Conservation (phyloP, 805 yeast genomes). For the Candida multigemmis region DNA sequence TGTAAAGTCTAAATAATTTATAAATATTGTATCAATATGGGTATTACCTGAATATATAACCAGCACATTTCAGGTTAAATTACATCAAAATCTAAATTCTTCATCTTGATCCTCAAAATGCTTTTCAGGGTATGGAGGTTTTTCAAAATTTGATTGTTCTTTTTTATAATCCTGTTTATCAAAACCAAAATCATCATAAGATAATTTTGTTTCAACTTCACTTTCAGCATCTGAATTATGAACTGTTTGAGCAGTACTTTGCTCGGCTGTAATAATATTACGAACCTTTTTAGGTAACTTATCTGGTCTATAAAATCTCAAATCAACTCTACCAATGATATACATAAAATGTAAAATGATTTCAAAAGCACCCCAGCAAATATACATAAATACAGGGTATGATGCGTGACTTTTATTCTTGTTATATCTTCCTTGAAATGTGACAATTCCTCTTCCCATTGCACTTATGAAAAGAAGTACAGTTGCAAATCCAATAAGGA, state of each 20-base stretch:
- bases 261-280: slow-evolving; percentile 31
- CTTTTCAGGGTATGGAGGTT: slow-evolving; percentile 1
- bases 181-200: slow-evolving; percentile 51
- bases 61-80: too few species aligned
- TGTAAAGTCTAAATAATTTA: too few species aligned
- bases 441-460: slow-evolving; percentile 39
- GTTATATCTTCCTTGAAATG: slow-evolving; percentile 20
- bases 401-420: slow-evolving; percentile 12
- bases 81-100: too few species aligned
- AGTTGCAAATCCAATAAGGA: slow-evolving; percentile 37
- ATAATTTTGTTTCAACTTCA: slow-evolving; percentile 22
- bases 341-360: slow-evolving; percentile 44
- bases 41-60: too few species aligned
- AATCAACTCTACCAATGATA: slow-evolving; percentile 56
- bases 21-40: too few species aligned
- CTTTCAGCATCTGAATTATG: slow-evolving; percentile 2
- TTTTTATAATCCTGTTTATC: slow-evolving; percentile 3
- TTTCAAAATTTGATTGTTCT: slow-evolving; percentile 2
- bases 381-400: slow-evolving; percentile 53
- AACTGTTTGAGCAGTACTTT: slow-evolving; percentile 10
- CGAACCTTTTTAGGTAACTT: slow-evolving; percentile 29
- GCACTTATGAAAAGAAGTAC: slow-evolving; percentile 42
- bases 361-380: slow-evolving; percentile 62
- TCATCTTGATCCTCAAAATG: background rate
- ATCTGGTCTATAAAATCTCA: slow-evolving; percentile 76